Evolutionary conservation across 345 rosid species (phyloP).

Genomic region (Rhodamnia rubescens): DNA sequence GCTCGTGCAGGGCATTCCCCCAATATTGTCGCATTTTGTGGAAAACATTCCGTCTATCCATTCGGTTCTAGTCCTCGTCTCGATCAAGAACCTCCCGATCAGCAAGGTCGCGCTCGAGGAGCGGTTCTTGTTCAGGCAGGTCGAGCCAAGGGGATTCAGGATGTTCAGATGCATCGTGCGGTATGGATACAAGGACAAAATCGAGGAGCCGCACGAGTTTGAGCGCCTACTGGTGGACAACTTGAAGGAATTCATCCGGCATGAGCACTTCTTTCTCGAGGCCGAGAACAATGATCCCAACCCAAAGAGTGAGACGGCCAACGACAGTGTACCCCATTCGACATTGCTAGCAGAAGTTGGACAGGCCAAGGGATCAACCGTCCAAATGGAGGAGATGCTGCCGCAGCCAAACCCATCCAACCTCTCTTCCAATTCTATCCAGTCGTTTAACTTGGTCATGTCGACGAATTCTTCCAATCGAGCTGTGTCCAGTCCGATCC

Average conservation of each 20-base stretch:
- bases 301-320: constrained; percentile 12
- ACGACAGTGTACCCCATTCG: constrained; percentile 7
- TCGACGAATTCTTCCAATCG: constrained; percentile 8
- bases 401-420: constrained; percentile 22
- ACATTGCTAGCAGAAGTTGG: neutral
- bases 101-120: constrained; percentile 36
- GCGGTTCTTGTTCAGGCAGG: constrained; percentile 57
- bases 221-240: constrained; percentile 83
- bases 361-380: neutral
- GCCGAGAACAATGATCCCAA: constrained; percentile 21
- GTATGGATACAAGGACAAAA: constrained; percentile 65
- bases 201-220: constrained; percentile 69
- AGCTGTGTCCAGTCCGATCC: constrained; percentile 16
- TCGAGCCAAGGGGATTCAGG: constrained; percentile 42
- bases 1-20: constrained; percentile 82
- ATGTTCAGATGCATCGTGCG: constrained; percentile 71
- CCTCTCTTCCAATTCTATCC: constrained; percentile 32
- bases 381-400: neutral
- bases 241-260: constrained; percentile 81
- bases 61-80: constrained; percentile 53
- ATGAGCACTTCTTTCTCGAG: constrained; percentile 21
- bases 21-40: constrained; percentile 55
- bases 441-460: constrained; percentile 2
- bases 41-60: constrained; percentile 48
- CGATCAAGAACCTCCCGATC: constrained; percentile 54